These are phyloP conservation scores for Trichoderma atroviride DNA, from an alignment of 2,329 filamentous ascomycete species.

Conservation along the genomic window DNA sequence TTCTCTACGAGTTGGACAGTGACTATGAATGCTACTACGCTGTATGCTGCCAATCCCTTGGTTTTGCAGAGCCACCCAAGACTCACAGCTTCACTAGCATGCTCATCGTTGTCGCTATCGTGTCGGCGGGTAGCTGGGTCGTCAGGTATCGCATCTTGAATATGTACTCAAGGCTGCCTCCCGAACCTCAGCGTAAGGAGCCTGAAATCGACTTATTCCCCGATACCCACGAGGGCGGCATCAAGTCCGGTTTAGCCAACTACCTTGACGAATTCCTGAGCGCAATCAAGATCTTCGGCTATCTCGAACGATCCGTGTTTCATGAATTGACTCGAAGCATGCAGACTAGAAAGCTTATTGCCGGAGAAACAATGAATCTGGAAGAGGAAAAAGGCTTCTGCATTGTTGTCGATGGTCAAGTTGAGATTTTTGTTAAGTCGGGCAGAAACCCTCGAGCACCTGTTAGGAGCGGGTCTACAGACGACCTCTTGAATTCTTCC, in stretches of 20 bases:
- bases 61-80: constrained; percentile 9
- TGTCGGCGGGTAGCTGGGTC: constrained; percentile 90
- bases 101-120: constrained; percentile 73
- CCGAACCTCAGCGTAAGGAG: constrained; percentile 93
- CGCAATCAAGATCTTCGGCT: constrained; percentile 98
- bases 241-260: constrained; percentile 89
- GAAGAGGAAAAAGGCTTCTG: constrained; percentile 99
- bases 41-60: constrained; percentile 58
- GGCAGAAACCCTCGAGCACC: constrained; percentile 55
- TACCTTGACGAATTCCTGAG: constrained; percentile 98
- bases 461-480: constrained; percentile 30
- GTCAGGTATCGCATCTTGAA: constrained; percentile 94
- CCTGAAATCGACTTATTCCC: constrained; percentile 94
- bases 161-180: constrained; percentile 92
- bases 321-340: constrained; percentile 97
- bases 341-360: constrained; percentile 96
- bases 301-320: constrained; percentile 93
- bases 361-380: constrained; percentile 89
- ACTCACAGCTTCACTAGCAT: constrained; percentile 53
- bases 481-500: constrained; percentile 45
- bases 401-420: constrained; percentile 91
- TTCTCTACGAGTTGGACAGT: constrained; percentile 94
- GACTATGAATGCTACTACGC: constrained; percentile 96
- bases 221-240: constrained; percentile 85
- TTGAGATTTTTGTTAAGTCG: constrained; percentile 98